These are phyloP conservation scores for Pseudogymnoascus sp. DNA, from an alignment of 2,329 filamentous ascomycete species.

Conservation along the genomic window DNA sequence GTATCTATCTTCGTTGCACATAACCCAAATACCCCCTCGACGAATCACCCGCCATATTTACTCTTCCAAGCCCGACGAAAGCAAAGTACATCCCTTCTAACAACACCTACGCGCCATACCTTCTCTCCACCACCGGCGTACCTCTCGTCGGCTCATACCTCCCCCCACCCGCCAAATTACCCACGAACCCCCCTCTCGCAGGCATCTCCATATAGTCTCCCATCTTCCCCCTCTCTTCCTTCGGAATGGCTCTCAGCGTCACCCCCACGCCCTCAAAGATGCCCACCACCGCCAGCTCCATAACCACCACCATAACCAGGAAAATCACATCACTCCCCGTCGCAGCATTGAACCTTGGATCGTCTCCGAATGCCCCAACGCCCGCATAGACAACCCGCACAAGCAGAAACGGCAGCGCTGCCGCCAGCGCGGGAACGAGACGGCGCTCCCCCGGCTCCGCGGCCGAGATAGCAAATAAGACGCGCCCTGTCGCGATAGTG, in stretches of 20 bases:
- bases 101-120: not conserved
- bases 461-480: slow-evolving; percentile 25
- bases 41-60: not conserved
- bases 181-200: not conserved
- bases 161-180: not conserved
- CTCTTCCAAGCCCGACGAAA: not conserved
- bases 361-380: slow-evolving; percentile 34
- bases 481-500: slow-evolving; percentile 26
- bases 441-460: slow-evolving; percentile 38
- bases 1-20: not conserved
- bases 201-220: not conserved
- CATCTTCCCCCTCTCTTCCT: slow-evolving; percentile 1
- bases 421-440: slow-evolving; percentile 34
- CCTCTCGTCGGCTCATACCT: not conserved
- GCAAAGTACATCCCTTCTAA: not conserved
- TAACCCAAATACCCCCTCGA: not conserved
- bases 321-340: slow-evolving; percentile 32
- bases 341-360: slow-evolving; percentile 35
- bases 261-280: slow-evolving; percentile 35
- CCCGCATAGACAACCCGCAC: slow-evolving; percentile 41
- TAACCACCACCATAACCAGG: slow-evolving; percentile 39
- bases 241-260: slow-evolving; percentile 26
- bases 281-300: slow-evolving; percentile 40
- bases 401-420: slow-evolving; percentile 40
- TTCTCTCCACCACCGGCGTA: not conserved